Evolutionary conservation across 768 basidiomycete genomes (phyloP), one percentile per base, ranked within the genome.

Genomic region (Stropharia rugosoannulata): DNA sequence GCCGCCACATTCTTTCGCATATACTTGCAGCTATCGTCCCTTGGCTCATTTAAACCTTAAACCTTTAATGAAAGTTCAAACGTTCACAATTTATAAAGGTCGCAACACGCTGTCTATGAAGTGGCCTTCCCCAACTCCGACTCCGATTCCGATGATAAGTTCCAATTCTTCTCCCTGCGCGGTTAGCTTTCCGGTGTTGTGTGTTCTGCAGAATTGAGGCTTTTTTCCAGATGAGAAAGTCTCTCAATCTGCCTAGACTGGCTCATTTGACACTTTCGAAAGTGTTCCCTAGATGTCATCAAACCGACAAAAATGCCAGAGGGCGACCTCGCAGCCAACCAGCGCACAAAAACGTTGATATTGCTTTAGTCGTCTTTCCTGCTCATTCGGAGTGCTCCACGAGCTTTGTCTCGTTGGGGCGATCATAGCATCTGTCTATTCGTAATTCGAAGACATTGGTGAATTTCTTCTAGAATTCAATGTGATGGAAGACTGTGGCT

Each of bases 121-220:
- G 18, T 15, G 19, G 32, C 37, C 42, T 37, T 44, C 41, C 50
- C 39, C 51, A 52, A 44, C 35, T 52, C 51, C 51, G 51, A 45
- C 51, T 52, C 51, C 51, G 51, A 52, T 52, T 52, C 42, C 42
- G 51, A 52, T 19, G 35, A 52, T 19, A 43, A 32, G 29, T 32
- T 45, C 39, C 19, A 22, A 22, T 22, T 52, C 32, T 52, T 42
- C 41, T 36, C 2, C 13, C 22, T 36, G 32, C 25, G 19, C 51
- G 51, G 51, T 32, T 52, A 29, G 29, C 41, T 35, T 52, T 45
- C 51, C 51, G 51, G 36, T 29, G 12, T 38, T 50, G 32, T 25
- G 39, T 39, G 19, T 43, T 52, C 29, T 32, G 13, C 41, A 36
- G 38, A n/a, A 41, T 19, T 41, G 40, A 29, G 40, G 35, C 35